Base-by-base conservation (phyloP, 148 eudicot species). In the Cornus florida region DNA sequence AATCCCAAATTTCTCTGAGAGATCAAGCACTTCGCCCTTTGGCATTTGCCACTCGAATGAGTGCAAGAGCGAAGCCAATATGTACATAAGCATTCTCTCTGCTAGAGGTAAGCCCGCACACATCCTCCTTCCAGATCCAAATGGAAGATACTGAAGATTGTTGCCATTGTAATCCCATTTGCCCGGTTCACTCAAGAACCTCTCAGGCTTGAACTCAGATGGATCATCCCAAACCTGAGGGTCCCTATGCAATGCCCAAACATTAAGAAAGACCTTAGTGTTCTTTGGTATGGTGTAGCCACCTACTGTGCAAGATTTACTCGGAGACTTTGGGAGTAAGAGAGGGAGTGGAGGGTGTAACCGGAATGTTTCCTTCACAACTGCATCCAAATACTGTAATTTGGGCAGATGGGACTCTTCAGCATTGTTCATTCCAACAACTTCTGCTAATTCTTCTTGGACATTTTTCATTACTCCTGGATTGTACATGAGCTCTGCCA, bases 121-220 rank as follows among this genome's bases (percentile, higher is more conserved):
- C 2, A 68, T 86, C 77, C 90, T 88, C 72, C 87, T 82, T 7
- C 90, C 87, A 0, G 85, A 77, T 2, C 90, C 81, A 56, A 88
- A 88, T 7, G 90, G 88, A 16, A 88, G 22, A 11, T 73, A 84
- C 38, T 79, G 56, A 32, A 67, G 57, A 41, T 82, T 75, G 22
- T 71, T 87, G 5, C 84, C 90, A 57, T 46, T 78, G 70, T 5
- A 73, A 76, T 20, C 81, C 64, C 9, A 12, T 72, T 3, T 46
- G 10, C 7, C 19, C 3, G 22, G 20, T 20, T 64, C 79, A 19
- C 72, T 73, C 74, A 87, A 50, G 38, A 89, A 85, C 75, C 90
- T 75, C 53, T 86, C 87, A 0, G 90, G 90, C 43, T 23, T 35
- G 69, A 89, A 85, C 13, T 82, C 76, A 8, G 74, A 53, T 9